Conservation (phyloP, 1,284 basidiomycete genomes). For the Naganishia sp. region DNA sequence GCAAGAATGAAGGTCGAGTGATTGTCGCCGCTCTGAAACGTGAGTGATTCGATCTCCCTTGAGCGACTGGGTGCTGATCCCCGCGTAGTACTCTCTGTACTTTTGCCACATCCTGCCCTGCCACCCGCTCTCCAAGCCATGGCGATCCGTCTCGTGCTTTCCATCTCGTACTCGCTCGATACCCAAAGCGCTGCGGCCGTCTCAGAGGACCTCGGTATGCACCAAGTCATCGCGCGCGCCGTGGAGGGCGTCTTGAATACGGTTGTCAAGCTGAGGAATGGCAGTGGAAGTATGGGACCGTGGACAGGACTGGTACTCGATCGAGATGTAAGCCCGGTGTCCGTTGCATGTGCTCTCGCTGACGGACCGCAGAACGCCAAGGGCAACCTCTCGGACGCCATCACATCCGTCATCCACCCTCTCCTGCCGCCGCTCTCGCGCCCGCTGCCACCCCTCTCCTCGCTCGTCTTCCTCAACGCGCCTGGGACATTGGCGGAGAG, state of each 20-base stretch:
- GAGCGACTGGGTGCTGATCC: slow-evolving; percentile 54
- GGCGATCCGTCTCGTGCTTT: slow-evolving; percentile 56
- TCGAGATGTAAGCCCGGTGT: slow-evolving; percentile 14
- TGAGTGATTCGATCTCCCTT: slow-evolving; percentile 48
- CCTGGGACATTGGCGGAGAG: slow-evolving; percentile 11
- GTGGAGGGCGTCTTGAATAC: slow-evolving; percentile 15
- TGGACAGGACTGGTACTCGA: slow-evolving; percentile 29
- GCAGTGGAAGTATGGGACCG: slow-evolving; percentile 23
- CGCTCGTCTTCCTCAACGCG: slow-evolving; percentile 29
- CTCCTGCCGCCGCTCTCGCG: slow-evolving; percentile 31
- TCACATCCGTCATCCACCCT: slow-evolving; percentile 29
- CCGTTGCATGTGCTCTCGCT: not conserved
- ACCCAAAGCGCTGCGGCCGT: slow-evolving; percentile 17
- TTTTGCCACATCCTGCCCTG: slow-evolving; percentile 64
- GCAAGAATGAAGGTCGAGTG: slow-evolving; percentile 59
- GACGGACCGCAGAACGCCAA: not conserved
- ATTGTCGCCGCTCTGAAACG: slow-evolving; percentile 66
- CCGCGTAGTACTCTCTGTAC: slow-evolving; percentile 44
- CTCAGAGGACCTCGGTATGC: slow-evolving; percentile 18
- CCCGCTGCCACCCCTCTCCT: slow-evolving; percentile 28
- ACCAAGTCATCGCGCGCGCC: slow-evolving; percentile 6
- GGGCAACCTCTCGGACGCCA: slow-evolving; percentile 8
- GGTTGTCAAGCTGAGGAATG: slow-evolving; percentile 22
- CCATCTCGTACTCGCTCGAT: slow-evolving; percentile 33
- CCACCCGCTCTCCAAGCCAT: slow-evolving; percentile 68